Conservation (phyloP, 1,284 basidiomycete species). For the Cutaneotrichosporon arboriforme region DNA sequence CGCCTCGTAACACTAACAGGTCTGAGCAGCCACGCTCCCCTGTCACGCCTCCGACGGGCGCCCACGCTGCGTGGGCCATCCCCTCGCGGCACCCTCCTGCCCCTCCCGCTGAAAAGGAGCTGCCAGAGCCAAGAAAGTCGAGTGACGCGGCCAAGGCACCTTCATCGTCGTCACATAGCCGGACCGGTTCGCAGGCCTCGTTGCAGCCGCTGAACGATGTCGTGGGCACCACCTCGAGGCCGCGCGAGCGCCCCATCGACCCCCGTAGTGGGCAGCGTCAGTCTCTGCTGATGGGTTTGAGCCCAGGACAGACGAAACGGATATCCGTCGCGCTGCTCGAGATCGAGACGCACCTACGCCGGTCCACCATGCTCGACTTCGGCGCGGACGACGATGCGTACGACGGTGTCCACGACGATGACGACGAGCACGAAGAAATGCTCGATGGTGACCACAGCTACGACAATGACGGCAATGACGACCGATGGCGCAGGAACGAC, state of each 20-base stretch:
- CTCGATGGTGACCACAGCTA: no score
- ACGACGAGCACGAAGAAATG: constrained; percentile 29
- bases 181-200: no score
- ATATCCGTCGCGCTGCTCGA: constrained; percentile 41
- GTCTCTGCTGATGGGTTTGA: constrained; percentile 32
- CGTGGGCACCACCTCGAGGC: background rate
- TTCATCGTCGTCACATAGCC: no score
- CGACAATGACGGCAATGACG: constrained; percentile 5
- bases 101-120: no score
- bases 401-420: constrained; percentile 23
- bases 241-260: background rate
- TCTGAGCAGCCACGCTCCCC: background rate
- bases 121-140: no score
- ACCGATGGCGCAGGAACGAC: background rate
- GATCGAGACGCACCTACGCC: constrained; percentile 30
- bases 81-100: no score
- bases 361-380: background rate
- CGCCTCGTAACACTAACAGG: no score
- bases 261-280: constrained; percentile 20
- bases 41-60: background rate
- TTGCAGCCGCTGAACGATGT: background rate
- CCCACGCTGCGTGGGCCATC: no score
- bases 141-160: no score
- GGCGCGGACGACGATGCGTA: constrained; percentile 6
- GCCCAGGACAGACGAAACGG: constrained; percentile 36